A percentile compares a stretch with the other conserved stretches of the same genome.
These are phyloP conservation scores for Paraphoma chrysanthemicola DNA, from an alignment of 2,329 filamentous ascomycete genomes.

Conservation along the genomic window DNA sequence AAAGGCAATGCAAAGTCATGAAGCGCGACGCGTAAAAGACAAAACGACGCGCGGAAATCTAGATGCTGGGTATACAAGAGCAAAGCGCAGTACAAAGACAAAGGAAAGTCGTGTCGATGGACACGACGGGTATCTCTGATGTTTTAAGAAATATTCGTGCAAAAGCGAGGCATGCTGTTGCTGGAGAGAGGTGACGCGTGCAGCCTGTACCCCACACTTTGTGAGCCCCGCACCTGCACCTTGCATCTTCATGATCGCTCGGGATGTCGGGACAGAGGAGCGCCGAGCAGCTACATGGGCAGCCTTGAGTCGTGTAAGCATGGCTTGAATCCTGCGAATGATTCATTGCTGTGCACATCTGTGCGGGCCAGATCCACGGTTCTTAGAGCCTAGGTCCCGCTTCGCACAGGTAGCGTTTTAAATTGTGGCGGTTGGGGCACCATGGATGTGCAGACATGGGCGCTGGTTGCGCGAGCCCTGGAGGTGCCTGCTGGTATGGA, in stretches of 20 bases:
- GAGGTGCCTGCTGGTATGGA: no score
- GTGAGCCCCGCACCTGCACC: constrained; percentile 12
- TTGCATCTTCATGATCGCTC: constrained; percentile 4
- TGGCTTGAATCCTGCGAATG: not conserved
- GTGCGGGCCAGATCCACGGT: not conserved
- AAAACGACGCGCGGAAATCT: not conserved
- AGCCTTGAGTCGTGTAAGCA: constrained; percentile 6
- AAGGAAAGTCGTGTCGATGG: not conserved
- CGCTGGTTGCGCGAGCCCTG: no score
- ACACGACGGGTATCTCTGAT: constrained; percentile 8
- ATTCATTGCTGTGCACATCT: not conserved
- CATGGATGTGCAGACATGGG: no score
- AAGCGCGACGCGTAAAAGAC: constrained; percentile 4
- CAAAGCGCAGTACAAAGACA: not conserved
- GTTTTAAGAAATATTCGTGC: constrained; percentile 1
- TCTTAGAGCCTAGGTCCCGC: not conserved
- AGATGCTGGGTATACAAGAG: constrained; percentile 6
- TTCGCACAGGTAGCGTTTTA: not conserved
- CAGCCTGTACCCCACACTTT: constrained; percentile 7
- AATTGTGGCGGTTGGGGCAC: not conserved
- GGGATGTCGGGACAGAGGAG: constrained; percentile 2
- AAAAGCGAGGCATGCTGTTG: not conserved
- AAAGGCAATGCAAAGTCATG: not conserved
- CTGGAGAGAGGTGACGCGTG: not conserved
- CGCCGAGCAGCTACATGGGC: constrained; percentile 5